Conservation (phyloP, 2,329 filamentous ascomycete species). For the Monosporascus sp. region DNA sequence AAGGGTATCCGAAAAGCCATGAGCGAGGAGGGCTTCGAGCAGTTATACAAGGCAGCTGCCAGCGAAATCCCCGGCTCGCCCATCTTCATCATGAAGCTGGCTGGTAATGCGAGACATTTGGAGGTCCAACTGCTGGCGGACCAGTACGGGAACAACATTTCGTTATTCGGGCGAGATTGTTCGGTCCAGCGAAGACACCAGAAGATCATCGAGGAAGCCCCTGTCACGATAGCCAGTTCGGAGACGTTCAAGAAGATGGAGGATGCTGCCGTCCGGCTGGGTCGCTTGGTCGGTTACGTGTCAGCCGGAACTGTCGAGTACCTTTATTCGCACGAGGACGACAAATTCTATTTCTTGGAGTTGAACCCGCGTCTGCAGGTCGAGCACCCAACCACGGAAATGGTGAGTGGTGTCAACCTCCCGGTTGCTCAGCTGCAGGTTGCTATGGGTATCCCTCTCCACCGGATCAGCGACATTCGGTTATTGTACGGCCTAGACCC, state of each 20-base stretch:
- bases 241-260: conserved; percentile 95
- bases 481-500: conserved; percentile 94
- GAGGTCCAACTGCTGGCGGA: conserved; percentile 97
- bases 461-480: conserved; percentile 93
- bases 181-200: conserved; percentile 97
- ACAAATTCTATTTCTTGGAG: conserved; percentile 99
- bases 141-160: conserved; percentile 99
- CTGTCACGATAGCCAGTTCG: conserved; percentile 89
- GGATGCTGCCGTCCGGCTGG: conserved; percentile 88
- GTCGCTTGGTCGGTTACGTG: conserved; percentile 92
- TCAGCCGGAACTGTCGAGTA: conserved; percentile 99
- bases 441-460: conserved; percentile 95
- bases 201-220: conserved; percentile 99
- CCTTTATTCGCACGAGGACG: conserved; percentile 93
- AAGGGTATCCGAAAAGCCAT: conserved; percentile 98
- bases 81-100: conserved; percentile 99
- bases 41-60: conserved; percentile 89
- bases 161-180: conserved; percentile 95
- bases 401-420: conserved; percentile 97
- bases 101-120: conserved; percentile 91
- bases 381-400: conserved; percentile 98
- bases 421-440: conserved; percentile 97
- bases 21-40: conserved; percentile 75
- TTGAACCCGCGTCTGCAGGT: conserved; percentile 98
- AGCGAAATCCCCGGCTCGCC: conserved; percentile 97